Conservation (phyloP, 2,329 filamentous ascomycete species). For the Knufia fluminis region DNA sequence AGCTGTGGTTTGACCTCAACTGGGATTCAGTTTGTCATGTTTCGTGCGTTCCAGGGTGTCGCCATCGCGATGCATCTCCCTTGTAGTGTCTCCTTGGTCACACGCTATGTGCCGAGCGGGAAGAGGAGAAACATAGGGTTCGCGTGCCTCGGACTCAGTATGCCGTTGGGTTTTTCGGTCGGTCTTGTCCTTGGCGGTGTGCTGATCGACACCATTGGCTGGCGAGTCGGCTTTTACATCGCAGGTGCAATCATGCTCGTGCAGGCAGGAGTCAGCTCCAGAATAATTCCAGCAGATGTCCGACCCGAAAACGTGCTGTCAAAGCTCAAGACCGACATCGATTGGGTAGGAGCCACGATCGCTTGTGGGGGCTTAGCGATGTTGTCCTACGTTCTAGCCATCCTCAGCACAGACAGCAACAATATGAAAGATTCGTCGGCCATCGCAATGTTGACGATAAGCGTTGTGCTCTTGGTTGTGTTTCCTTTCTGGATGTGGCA, state of each 20-base stretch:
- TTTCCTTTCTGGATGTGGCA: conserved; percentile 49
- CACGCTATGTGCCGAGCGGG: conserved; percentile 38
- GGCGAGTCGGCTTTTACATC: conserved; percentile 45
- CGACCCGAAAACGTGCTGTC: conserved; percentile 11
- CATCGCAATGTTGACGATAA: conserved; percentile 39
- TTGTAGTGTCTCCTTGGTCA: conserved; percentile 42
- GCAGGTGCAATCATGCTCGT: conserved; percentile 34
- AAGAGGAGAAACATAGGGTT: conserved; percentile 44
- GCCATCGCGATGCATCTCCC: conserved; percentile 42
- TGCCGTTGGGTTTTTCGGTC: conserved; percentile 44
- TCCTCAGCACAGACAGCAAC: conserved; percentile 14
- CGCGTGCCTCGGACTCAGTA: conserved; percentile 41
- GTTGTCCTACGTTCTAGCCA: conserved; percentile 41
- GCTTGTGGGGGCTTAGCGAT: conserved; percentile 40
- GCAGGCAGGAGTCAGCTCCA: conserved; percentile 29
- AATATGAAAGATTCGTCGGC: conserved; percentile 37
- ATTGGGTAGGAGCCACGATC: conserved; percentile 45
- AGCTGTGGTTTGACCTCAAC: conserved; percentile 35
- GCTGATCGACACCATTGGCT: conserved; percentile 41
- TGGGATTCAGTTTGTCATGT: conserved; percentile 37
- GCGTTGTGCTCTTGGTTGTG: conserved; percentile 34
- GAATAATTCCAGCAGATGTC: conserved; percentile 27
- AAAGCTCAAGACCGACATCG: conserved; percentile 37
- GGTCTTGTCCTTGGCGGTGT: conserved; percentile 44
- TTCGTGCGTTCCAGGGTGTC: conserved; percentile 39